Evolutionary conservation across 2,329 filamentous ascomycete species (phyloP), one percentile per base, ranked within the genome.

Genomic region (Aspergillus ibericus): DNA sequence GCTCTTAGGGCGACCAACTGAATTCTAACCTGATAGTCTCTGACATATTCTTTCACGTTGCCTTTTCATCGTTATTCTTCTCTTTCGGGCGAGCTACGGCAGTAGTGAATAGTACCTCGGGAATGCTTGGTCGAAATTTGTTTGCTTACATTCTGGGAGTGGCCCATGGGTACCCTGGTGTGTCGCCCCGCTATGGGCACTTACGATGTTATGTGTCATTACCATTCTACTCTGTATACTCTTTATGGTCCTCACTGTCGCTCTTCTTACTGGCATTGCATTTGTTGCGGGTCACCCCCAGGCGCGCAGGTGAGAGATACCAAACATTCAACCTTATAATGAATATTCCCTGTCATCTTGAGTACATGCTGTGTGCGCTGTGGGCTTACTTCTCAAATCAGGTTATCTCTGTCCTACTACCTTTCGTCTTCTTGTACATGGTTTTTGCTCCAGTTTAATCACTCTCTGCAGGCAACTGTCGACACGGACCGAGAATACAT

Each of bases 1-100:
- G 76, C 76, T 52, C 64, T 78, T 50, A 67, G 76, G 56, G 75
- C 76, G 53, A 74, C 69, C 29, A 73, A 67, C 59, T 75, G 54
- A 70, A 40, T 56, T 16, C 6, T 32, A 42, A 5, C 38, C 20
- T 42, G 36, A 16, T 48, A 51, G 12, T 51, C 34, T 53, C 2
- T n/a, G 20, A 22, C 16, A 42, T 13, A 4, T 34, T 36, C 27
- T 47, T 22, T 44, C 35, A 8, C n/a, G 36, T 32, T 44, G 29
- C 12, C 25, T 54, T 15, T 44, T 32, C 29, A 25, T 25, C 16
- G 6, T 13, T 22, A 42, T 42, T 2, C 38, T 42, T 42, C 13
- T 13, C 10, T 34, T 34, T 15, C 34, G 16, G 40, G 25, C 25
- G 44, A 48, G 16, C n/a, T 16, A 18, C n/a, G 6, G 44, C 25